Evolutionary conservation across 129 eudicot genomes (phyloP), one percentile per base, ranked within the genome.

Genomic region (Calendula officinalis): DNA sequence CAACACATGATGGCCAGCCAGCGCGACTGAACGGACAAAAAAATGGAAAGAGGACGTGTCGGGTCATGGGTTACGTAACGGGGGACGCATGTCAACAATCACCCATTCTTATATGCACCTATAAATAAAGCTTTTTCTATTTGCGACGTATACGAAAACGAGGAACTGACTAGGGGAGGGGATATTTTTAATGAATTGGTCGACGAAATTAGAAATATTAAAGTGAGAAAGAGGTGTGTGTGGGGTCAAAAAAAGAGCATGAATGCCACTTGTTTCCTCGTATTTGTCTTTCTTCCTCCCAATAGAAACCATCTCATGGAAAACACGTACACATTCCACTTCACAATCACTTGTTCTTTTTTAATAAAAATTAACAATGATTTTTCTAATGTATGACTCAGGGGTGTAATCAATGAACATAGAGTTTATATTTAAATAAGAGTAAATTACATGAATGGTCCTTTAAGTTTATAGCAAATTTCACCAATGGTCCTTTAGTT

Each of bases 191-290:
- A 32, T 35, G 40, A 55, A 55, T 32, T 55, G 30, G 30, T 22
- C 30, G 60, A 37, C 9, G 6, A 45, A 47, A 14, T 15, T 27
- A 64, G 49, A 53, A 64, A 22, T 17, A 11, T 17, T 55, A 58
- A 27, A 14, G 36, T 16, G 3, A 16, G 62, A 62, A 68, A 8
- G 71, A 68, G 68, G 76, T 61, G 54, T 61, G 54, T 56, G 73
- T 78, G 79, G 76, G 81, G 50, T 43, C 80, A 37, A 7, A 67
- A 13, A 16, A 43, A 27, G 30, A 73, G 81, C 83, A 80, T 80
- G 83, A 40, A 60, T 51, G 90, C 74, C 86, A 84, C 83, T 77
- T 84, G 86, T 69, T 80, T n/a, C 50, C 7, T 70, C 32, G 22
- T 38, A 65, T 27, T 57, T 66, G 73, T 57, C 60, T 66, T 27